Evolutionary conservation across 169 alveolate genomes (phyloP).

Genomic region (Plasmodium cynomolgi): DNA sequence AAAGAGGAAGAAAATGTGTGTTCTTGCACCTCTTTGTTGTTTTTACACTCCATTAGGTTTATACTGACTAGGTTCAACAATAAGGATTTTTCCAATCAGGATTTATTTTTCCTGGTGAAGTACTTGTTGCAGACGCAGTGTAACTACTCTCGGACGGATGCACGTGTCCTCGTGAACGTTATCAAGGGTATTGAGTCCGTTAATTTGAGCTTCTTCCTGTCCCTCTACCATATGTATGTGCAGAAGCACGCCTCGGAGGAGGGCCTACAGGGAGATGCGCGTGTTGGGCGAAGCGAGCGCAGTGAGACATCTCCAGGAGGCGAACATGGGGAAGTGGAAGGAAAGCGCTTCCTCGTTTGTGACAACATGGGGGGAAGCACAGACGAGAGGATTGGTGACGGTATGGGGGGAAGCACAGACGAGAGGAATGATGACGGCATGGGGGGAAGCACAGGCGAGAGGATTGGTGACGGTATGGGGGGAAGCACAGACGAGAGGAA

Average conservation of each 20-base stretch:
- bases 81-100: conserved; percentile 26
- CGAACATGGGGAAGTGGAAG: not conserved
- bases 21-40: conserved; percentile 54
- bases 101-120: conserved; percentile 54
- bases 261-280: not conserved
- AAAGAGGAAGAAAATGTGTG: conserved; percentile 37
- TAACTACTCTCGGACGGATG: conserved; percentile 12
- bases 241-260: not conserved
- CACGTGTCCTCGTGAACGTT: conserved; percentile 20
- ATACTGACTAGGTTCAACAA: conserved; percentile 19
- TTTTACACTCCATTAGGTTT: conserved; percentile 49
- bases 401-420: not conserved
- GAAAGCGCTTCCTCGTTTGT: not conserved
- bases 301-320: not conserved
- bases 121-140: conserved; percentile 45
- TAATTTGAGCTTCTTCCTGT: conserved; percentile 27
- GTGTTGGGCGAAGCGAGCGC: not conserved
- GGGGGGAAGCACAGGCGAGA: too few species aligned
- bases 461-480: not conserved
- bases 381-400: not conserved
- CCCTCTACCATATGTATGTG: conserved; percentile 34
- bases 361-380: not conserved
- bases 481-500: not conserved
- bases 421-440: not conserved
- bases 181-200: conserved; percentile 56